Conservation (phyloP, 2,329 filamentous ascomycete species). For the Aulographum hederae region DNA sequence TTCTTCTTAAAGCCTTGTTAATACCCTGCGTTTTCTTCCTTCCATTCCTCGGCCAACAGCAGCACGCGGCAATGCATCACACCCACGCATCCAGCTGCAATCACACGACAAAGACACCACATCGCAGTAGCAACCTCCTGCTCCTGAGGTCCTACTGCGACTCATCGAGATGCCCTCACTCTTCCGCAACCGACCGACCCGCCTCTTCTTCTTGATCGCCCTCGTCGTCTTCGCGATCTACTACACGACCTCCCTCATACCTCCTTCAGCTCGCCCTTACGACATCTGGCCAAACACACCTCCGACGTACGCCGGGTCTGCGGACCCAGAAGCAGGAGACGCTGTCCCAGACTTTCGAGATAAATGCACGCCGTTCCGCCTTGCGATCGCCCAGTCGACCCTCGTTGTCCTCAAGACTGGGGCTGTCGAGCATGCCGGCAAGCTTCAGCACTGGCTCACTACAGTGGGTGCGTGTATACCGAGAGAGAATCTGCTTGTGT, state of each 20-base stretch:
- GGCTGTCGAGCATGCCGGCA: background rate
- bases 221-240: background rate
- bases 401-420: slow-evolving; percentile 1
- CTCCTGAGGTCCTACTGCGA: no score
- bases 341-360: background rate
- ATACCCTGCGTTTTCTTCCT: no score
- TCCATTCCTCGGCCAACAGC: no score
- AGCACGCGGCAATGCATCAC: no score
- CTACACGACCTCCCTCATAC: background rate
- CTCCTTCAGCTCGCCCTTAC: background rate
- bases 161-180: no score
- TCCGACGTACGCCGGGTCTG: background rate
- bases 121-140: no score
- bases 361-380: background rate
- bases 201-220: background rate
- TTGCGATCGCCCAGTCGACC: background rate
- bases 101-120: no score
- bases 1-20: no score
- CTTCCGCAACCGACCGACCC: no score
- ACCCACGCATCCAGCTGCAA: no score
- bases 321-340: background rate
- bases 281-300: background rate
- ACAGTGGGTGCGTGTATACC: background rate
- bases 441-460: background rate
- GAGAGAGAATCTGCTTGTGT: slow-evolving; percentile 12